These are phyloP conservation scores for Coffea canephora DNA, from an alignment of 257 asterid genomes.

Conservation along the genomic window DNA sequence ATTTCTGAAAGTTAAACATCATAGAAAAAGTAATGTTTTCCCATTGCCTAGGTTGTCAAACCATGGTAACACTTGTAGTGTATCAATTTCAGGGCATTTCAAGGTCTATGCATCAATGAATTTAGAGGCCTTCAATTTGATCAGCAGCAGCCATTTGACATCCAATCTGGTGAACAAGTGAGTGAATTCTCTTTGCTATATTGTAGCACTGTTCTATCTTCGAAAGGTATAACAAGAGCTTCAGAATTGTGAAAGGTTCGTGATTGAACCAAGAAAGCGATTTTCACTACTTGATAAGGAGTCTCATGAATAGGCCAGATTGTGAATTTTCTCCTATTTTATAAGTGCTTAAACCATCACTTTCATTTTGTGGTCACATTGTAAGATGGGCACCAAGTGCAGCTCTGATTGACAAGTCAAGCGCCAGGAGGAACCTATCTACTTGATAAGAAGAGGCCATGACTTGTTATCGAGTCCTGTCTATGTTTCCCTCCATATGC, in stretches of 20 bases:
- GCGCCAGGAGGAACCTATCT: background rate
- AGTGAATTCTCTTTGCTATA: conserved; percentile 23
- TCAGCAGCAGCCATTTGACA: conserved; percentile 69
- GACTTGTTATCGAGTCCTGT: background rate
- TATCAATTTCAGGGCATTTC: conserved; percentile 76
- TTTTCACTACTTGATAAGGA: background rate
- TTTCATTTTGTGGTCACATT: background rate
- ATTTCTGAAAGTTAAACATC: background rate
- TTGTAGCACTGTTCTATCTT: conserved; percentile 9
- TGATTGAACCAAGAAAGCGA: background rate
- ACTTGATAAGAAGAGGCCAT: background rate
- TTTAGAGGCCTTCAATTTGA: conserved; percentile 84
- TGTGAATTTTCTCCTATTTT: background rate
- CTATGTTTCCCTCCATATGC: background rate
- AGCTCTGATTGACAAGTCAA: background rate
- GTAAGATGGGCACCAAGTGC: background rate
- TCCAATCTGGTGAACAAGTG: conserved; percentile 95
- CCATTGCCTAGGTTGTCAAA: background rate
- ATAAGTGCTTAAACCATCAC: background rate
- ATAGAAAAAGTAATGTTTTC: background rate
- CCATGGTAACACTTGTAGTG: background rate
- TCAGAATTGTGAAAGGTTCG: background rate
- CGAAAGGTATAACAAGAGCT: conserved; percentile 7
- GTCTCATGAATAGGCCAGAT: background rate
- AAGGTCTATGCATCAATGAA: conserved; percentile 95